These are phyloP conservation scores for Esteya vermicola DNA, from an alignment of 2,329 filamentous ascomycete species.

Conservation along the genomic window DNA sequence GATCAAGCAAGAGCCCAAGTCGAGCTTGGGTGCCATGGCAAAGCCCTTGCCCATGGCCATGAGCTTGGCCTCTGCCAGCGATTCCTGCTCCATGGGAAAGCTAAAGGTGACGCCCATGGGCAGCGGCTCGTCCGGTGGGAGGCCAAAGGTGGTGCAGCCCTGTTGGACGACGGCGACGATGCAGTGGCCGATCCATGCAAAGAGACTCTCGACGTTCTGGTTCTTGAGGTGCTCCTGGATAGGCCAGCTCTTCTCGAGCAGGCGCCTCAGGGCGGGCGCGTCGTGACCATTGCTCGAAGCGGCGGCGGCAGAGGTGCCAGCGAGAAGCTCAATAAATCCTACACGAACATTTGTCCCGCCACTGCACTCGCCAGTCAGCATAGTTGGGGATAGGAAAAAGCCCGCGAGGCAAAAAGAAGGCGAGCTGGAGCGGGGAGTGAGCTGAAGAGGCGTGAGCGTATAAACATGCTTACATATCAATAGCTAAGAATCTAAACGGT, in stretches of 20 bases:
- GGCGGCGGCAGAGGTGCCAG: conserved; percentile 9
- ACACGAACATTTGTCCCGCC: conserved; percentile 57
- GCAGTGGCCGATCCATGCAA: conserved; percentile 67
- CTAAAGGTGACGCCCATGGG: conserved; percentile 56
- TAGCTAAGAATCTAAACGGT: conserved; percentile 47
- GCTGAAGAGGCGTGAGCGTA: too few species aligned
- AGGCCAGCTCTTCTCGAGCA: conserved; percentile 58
- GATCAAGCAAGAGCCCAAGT: conserved; percentile 44
- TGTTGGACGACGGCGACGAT: conserved; percentile 59
- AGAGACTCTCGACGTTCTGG: conserved; percentile 60
- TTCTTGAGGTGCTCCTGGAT: conserved; percentile 61
- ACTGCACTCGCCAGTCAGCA: conserved; percentile 18
- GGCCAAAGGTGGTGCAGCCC: conserved; percentile 28
- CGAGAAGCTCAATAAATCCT: conserved; percentile 48
- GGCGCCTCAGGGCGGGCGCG: conserved; percentile 27
- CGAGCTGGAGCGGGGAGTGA: too few species aligned
- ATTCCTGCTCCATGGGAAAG: conserved; percentile 54
- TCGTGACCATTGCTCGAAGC: background rate
- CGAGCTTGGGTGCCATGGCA: conserved; percentile 42
- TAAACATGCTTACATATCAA: conserved; percentile 52
- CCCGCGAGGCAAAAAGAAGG: too few species aligned
- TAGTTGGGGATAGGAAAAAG: too few species aligned
- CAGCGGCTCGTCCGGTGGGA: conserved; percentile 31
- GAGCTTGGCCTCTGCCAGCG: conserved; percentile 46
- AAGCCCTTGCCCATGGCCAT: conserved; percentile 62